Conservation (phyloP, 1,284 basidiomycete genomes). For the Pyrrhoderma lamaoense region DNA sequence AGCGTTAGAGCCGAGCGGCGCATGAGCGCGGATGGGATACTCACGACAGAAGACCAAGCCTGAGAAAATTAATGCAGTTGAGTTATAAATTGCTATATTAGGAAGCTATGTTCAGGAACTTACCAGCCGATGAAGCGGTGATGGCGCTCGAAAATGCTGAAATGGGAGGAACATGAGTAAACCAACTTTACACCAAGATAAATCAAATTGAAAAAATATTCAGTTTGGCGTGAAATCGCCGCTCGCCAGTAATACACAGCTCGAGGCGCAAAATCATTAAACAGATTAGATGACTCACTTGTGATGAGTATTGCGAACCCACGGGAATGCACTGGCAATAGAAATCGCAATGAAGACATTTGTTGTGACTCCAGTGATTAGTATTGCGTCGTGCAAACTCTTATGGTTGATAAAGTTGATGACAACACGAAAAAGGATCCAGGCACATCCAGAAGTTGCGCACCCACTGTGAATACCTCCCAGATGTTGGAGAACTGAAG, state of each 20-base stretch:
- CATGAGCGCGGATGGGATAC: constrained; percentile 22
- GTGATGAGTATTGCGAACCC: constrained; percentile 61
- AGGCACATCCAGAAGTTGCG: constrained; percentile 52
- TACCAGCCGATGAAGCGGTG: constrained; percentile 67
- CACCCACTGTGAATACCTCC: constrained; percentile 70
- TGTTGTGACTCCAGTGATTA: constrained; percentile 52
- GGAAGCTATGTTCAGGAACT: constrained; percentile 23
- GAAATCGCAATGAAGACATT: constrained; percentile 48
- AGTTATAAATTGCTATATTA: constrained; percentile 1
- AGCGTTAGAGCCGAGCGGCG: constrained; percentile 2
- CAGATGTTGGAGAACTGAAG: constrained; percentile 57
- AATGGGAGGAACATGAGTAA: background rate
- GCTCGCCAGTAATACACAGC: background rate
- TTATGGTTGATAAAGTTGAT: constrained; percentile 47
- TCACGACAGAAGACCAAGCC: constrained; percentile 51
- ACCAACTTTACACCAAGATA: background rate
- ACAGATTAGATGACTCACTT: constrained; percentile 37
- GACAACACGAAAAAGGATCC: constrained; percentile 54
- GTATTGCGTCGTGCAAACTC: constrained; percentile 46
- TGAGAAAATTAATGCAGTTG: constrained; percentile 23
- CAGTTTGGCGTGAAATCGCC: background rate
- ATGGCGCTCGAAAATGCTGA: constrained; percentile 58
- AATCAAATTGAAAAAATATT: background rate
- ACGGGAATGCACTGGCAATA: constrained; percentile 57
- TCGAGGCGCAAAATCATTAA: background rate